Evolutionary conservation across 192 early-diverging fungal genomes (phyloP), one percentile per base, ranked within the genome.

Genomic region (Podila epicladia): DNA sequence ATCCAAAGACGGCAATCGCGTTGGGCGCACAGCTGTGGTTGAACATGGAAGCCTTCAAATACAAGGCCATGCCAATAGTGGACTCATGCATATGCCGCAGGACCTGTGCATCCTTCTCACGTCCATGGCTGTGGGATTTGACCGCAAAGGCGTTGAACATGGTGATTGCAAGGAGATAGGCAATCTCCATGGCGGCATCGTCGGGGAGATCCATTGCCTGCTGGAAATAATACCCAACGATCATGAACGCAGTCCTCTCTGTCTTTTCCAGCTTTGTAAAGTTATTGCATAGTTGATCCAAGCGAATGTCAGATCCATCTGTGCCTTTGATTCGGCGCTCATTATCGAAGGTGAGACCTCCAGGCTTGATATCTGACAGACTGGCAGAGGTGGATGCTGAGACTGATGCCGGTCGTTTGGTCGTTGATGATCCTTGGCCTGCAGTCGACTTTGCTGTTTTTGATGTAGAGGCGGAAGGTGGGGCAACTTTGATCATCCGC

Each of bases 21-120:
- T 72, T 72, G 2, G 77, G 77, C 9, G 71, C 71, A 61, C 77
- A 80, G 58, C 77, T 80, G 41, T 80, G 77, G 58, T 80, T 80
- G 33, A 80, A 80, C 62, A 80, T 72, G 29, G 71, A 80, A 13
- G 77, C 71, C 5, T 72, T 29, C 31, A 73, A n/a, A 8, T 80
- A 80, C 1, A 80, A 33, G 9, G 60, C 77, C 24, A 71, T 72
- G 37, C 77, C 77, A 13, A 80, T 69, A 13, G 61, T 20, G 31
- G 49, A 80, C n/a, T 80, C 70, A 1, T 69, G 28, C 28, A 69
- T 1, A 5, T 49, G 61, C 17, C 17, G 48, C 32, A 69, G 53
- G 5, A n/a, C 17, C 15, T 45, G 58, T 19, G 61, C 48, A 4
- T 31, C 71, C 2, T 20, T 51, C 0, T 15, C 8, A 1, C 12